These are phyloP conservation scores for Pseudocercospora fuligena DNA, from an alignment of 2,329 filamentous ascomycete genomes.

Conservation along the genomic window DNA sequence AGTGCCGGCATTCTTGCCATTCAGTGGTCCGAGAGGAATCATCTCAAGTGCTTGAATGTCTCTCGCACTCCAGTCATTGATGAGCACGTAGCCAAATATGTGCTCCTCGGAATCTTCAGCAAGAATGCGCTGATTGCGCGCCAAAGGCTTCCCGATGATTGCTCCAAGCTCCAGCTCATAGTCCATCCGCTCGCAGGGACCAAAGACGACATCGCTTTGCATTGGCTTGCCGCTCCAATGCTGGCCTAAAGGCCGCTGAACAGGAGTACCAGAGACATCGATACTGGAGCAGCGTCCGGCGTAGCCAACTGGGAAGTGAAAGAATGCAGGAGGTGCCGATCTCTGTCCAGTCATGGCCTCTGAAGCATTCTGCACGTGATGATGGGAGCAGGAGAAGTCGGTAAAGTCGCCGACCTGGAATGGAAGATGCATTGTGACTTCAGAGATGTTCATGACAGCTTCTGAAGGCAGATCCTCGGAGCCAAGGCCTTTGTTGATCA, in stretches of 20 bases:
- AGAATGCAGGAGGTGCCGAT: conserved; percentile 52
- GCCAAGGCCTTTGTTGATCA: conserved; percentile 34
- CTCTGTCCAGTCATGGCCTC: conserved; percentile 47
- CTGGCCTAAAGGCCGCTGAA: conserved; percentile 56
- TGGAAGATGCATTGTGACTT: conserved; percentile 60
- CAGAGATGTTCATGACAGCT: conserved; percentile 44
- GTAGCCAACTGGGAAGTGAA: conserved; percentile 58
- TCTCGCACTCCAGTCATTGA: conserved; percentile 67
- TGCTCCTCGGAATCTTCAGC: conserved; percentile 54
- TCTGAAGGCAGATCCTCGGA: conserved; percentile 32
- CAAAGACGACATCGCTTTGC: conserved; percentile 57
- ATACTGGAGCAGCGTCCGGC: conserved; percentile 61
- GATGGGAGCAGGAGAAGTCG: conserved; percentile 60
- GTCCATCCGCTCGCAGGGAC: conserved; percentile 48
- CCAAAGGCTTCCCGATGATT: conserved; percentile 48
- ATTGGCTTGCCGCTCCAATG: conserved; percentile 46
- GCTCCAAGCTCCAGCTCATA: conserved; percentile 56
- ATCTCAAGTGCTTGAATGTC: conserved; percentile 68
- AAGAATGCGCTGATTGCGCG: conserved; percentile 43
- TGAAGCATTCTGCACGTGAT: conserved; percentile 58
- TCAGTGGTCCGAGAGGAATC: conserved; percentile 64
- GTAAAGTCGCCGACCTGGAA: conserved; percentile 61
- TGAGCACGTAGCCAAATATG: conserved; percentile 64
- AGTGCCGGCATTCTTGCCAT: conserved; percentile 65
- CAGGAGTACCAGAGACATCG: conserved; percentile 54